These are phyloP conservation scores for Claviceps digitariae DNA, from an alignment of 2,329 filamentous ascomycete genomes.

Conservation along the genomic window DNA sequence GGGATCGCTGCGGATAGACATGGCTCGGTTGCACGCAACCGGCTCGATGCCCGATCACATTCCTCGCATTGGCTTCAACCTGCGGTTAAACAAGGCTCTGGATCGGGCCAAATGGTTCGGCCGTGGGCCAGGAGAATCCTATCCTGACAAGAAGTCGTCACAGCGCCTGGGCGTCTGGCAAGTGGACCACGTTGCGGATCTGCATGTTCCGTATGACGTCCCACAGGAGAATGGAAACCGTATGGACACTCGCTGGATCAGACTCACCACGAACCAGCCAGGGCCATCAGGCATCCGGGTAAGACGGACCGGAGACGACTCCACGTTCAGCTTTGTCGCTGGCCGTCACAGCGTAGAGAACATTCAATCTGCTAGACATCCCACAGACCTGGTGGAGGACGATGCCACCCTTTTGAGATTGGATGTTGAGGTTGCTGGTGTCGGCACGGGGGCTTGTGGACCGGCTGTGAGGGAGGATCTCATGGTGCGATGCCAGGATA, in stretches of 20 bases:
- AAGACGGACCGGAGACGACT: constrained; percentile 7
- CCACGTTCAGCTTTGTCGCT: constrained; percentile 38
- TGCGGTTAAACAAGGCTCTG: constrained; percentile 34
- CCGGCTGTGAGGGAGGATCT: constrained; percentile 32
- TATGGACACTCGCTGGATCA: constrained; percentile 45
- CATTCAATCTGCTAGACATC: constrained; percentile 47
- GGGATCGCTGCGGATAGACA: constrained; percentile 31
- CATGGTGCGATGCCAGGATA: constrained; percentile 26
- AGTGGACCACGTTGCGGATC: constrained; percentile 26
- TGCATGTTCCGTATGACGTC: constrained; percentile 49
- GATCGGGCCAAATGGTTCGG: constrained; percentile 45
- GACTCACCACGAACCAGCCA: constrained; percentile 13
- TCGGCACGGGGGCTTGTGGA: constrained; percentile 36
- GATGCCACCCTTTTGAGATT: constrained; percentile 29
- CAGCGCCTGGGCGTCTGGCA: constrained; percentile 39
- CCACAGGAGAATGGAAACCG: constrained; percentile 57
- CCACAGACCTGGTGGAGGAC: constrained; percentile 43
- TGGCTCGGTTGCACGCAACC: constrained; percentile 28
- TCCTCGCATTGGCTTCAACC: constrained; percentile 47
- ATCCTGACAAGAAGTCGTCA: constrained; percentile 46
- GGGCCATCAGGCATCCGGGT: constrained; percentile 10
- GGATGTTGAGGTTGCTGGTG: constrained; percentile 33
- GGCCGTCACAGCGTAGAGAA: constrained; percentile 37
- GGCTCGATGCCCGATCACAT: constrained; percentile 40
- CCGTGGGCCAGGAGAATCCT: constrained; percentile 49